A percentile compares a stretch with the other conserved stretches of the same genome.
Evolutionary conservation across 345 rosid genomes (phyloP).

Genomic region (Lepidium sativum): DNA sequence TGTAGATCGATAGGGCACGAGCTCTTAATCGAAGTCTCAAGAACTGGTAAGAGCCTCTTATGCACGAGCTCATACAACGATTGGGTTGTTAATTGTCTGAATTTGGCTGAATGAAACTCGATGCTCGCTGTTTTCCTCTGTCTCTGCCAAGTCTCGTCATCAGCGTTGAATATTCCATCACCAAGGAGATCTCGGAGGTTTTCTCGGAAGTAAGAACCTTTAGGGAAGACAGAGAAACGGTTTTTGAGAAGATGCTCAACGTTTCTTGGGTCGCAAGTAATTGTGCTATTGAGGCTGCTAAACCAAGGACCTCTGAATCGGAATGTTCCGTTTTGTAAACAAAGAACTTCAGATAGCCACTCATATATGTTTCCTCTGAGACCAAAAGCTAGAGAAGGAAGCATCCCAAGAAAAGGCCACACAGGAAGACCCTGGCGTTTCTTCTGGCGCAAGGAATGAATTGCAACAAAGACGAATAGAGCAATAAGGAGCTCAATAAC

Average conservation of each 20-base stretch:
- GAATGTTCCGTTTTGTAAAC: slow-evolving; percentile 67
- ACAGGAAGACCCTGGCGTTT: slow-evolving; percentile 55
- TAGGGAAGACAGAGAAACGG: slow-evolving; percentile 72
- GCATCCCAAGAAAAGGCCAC: slow-evolving; percentile 92
- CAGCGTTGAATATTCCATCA: slow-evolving; percentile 80
- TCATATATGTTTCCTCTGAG: slow-evolving; percentile 53
- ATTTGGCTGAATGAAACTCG: slow-evolving; percentile 85
- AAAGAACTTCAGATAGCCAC: slow-evolving; percentile 53
- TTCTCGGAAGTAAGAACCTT: slow-evolving; percentile 70
- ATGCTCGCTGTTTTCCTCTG: slow-evolving; percentile 88
- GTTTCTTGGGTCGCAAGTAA: slow-evolving; percentile 84
- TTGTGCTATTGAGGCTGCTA: slow-evolving; percentile 62
- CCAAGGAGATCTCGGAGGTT: slow-evolving; percentile 72
- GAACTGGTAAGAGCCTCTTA: slow-evolving; percentile 63
- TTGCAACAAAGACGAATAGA: slow-evolving; percentile 35
- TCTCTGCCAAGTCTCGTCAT: slow-evolving; percentile 74
- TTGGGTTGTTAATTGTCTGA: slow-evolving; percentile 59
- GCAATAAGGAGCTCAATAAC: slow-evolving; percentile 60
- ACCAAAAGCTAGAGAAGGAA: slow-evolving; percentile 57
- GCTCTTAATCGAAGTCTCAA: slow-evolving; percentile 37
- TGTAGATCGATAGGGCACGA: slow-evolving; percentile 61
- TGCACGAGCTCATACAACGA: slow-evolving; percentile 71
- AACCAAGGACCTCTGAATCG: slow-evolving; percentile 72
- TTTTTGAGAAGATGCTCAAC: slow-evolving; percentile 83
- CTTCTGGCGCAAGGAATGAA: slow-evolving; percentile 56